Evolutionary conservation across 306 rosid genomes (phyloP).

Genomic region (Vigna mungo): DNA sequence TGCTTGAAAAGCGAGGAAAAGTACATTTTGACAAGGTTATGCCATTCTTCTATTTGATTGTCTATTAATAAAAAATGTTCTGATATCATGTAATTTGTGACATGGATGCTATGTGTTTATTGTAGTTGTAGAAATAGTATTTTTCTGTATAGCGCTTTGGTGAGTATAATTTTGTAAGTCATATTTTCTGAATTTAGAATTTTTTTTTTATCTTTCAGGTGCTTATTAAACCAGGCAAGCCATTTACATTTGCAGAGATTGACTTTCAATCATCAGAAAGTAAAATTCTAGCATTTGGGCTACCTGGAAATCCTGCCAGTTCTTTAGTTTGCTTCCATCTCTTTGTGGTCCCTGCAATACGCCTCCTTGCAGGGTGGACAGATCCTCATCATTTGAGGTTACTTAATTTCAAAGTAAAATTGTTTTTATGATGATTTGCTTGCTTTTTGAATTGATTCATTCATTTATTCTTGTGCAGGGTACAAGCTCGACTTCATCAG

Average conservation of each 20-base stretch:
- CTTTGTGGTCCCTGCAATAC: slow-evolving; percentile 90
- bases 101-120: slow-evolving; percentile 20
- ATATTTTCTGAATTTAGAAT: slow-evolving; percentile 29
- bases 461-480: slow-evolving; percentile 56
- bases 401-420: slow-evolving; percentile 33
- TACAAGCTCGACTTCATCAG: slow-evolving; percentile 71
- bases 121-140: slow-evolving; percentile 37
- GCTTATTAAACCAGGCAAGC: slow-evolving; percentile 91
- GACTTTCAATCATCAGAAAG: slow-evolving; percentile 52
- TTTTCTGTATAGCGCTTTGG: slow-evolving; percentile 30
- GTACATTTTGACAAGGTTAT: slow-evolving; percentile 75
- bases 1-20: slow-evolving; percentile 78
- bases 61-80: background rate
- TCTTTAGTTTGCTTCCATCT: slow-evolving; percentile 83
- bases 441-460: slow-evolving; percentile 36
- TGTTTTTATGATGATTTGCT: slow-evolving; percentile 29
- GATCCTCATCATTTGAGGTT: slow-evolving; percentile 81
- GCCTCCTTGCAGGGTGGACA: slow-evolving; percentile 81
- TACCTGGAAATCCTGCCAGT: slow-evolving; percentile 98
- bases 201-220: slow-evolving; percentile 61
- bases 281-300: slow-evolving; percentile 80
- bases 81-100: slow-evolving; percentile 5
- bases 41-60: slow-evolving; percentile 30
- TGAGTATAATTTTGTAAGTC: slow-evolving; percentile 30
- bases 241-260: slow-evolving; percentile 83